phyloP scores from a whole-genome alignment of 495 filamentous ascomycete species.

The Articulospora tetracladia region DNA sequence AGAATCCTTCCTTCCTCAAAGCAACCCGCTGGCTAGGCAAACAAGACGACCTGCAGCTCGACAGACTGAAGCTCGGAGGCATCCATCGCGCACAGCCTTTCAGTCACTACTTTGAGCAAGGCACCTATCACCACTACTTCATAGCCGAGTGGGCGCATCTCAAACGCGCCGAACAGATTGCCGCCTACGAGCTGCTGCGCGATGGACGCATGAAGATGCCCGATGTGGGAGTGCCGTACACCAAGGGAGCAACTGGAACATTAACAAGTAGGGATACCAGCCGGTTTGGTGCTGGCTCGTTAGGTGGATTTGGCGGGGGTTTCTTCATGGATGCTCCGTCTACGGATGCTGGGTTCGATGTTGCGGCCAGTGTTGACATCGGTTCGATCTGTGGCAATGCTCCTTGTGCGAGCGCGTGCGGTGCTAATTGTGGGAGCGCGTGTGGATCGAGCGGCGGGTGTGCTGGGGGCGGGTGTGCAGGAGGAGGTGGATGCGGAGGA shows the following conservation, averaged over 20 bases:
- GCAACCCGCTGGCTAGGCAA: slow-evolving; percentile 26
- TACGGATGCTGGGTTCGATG: background rate
- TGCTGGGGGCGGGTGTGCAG: background rate
- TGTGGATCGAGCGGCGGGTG: background rate
- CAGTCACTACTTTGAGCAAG: slow-evolving; percentile 33
- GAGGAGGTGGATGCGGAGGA: background rate
- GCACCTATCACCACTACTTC: slow-evolving; percentile 31
- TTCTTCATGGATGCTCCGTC: no score
- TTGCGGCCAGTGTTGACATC: no score
- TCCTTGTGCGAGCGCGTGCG: no score
- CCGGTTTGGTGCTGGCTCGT: no score
- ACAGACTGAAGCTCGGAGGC: slow-evolving; percentile 35
- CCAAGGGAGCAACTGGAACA: background rate
- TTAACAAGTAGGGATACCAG: no score
- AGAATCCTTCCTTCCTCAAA: slow-evolving; percentile 19
- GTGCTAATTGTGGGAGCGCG: no score
- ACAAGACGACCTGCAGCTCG: slow-evolving; percentile 11
- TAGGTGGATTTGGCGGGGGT: no score
- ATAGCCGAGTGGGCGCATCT: slow-evolving; percentile 29
- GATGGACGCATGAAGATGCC: background rate
- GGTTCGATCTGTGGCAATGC: no score
- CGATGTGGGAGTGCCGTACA: background rate
- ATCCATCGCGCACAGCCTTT: slow-evolving; percentile 42
- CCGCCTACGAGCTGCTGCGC: slow-evolving; percentile 24
- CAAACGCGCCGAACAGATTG: slow-evolving; percentile 13